phyloP scores from a whole-genome alignment of 495 filamentous ascomycete species.

The Xylaria castorea region DNA sequence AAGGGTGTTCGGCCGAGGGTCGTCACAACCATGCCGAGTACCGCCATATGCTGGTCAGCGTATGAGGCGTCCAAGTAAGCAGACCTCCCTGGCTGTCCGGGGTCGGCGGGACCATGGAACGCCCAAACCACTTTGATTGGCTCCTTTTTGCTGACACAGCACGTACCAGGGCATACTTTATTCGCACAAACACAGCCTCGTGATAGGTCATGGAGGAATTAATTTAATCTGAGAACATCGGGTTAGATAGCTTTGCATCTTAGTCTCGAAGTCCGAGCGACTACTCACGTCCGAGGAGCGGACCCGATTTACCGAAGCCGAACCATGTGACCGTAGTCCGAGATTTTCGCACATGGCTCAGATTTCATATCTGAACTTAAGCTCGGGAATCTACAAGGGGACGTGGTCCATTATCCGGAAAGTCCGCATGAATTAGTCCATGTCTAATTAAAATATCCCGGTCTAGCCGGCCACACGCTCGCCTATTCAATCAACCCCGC shows the following conservation, averaged over 20 bases:
- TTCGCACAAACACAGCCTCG: slow-evolving; percentile 52
- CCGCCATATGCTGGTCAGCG: slow-evolving; percentile 96
- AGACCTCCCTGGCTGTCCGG: not conserved
- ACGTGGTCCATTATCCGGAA: not conserved
- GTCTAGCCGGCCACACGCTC: not conserved
- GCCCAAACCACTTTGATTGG: not conserved
- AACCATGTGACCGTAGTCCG: not conserved
- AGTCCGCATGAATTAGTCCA: not conserved
- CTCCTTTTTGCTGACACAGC: slow-evolving; percentile 30
- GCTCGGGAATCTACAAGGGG: not conserved
- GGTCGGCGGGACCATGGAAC: not conserved
- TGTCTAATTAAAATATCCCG: not conserved
- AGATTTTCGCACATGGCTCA: not conserved
- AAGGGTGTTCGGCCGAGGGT: slow-evolving; percentile 90
- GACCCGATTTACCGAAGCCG: not conserved
- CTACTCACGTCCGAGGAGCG: slow-evolving; percentile 13
- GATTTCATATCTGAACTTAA: not conserved
- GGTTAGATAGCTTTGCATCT: slow-evolving; percentile 1
- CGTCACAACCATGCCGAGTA: slow-evolving; percentile 96
- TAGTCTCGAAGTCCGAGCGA: slow-evolving; percentile 7
- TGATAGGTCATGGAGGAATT: not conserved
- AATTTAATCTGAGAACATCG: not conserved
- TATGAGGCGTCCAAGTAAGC: slow-evolving; percentile 65
- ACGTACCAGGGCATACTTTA: slow-evolving; percentile 60
- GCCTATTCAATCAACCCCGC: not conserved